These are phyloP conservation scores for Flaveria linearis DNA, from an alignment of 129 eudicot species.

Conservation along the genomic window DNA sequence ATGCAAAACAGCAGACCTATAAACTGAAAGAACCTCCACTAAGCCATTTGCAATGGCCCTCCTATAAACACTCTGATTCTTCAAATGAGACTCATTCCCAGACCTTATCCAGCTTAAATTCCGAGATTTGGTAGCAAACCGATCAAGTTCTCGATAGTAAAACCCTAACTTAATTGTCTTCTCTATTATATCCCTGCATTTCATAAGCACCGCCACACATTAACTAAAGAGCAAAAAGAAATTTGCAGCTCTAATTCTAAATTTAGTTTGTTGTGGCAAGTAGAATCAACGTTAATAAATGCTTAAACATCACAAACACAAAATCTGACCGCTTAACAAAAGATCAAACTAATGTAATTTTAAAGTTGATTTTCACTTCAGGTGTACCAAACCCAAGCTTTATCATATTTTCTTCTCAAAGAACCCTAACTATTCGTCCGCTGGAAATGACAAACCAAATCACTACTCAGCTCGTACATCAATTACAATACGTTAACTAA, in stretches of 20 bases:
- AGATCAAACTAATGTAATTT: too few relatives aligned
- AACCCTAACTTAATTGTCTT: constrained; percentile 81
- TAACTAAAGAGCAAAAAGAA: background rate
- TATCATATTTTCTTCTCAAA: too few relatives aligned
- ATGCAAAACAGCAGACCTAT: constrained; percentile 84
- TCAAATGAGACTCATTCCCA: constrained; percentile 44
- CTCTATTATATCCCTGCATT: constrained; percentile 82
- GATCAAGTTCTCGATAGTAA: constrained; percentile 86
- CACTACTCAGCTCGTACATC: background rate
- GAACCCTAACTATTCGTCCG: too few relatives aligned
- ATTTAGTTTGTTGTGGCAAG: background rate
- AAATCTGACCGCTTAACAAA: too few relatives aligned
- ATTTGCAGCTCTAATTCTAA: constrained; percentile 2
- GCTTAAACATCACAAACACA: too few relatives aligned
- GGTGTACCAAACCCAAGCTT: too few relatives aligned
- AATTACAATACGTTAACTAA: background rate
- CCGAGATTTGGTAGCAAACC: constrained; percentile 75
- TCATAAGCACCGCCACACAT: constrained; percentile 28
- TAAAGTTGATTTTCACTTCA: too few relatives aligned
- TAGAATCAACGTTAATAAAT: background rate
- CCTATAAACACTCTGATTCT: constrained; percentile 77
- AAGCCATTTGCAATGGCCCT: constrained; percentile 94
- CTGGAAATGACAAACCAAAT: too few relatives aligned
- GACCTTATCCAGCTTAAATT: constrained; percentile 95
- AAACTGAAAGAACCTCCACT: constrained; percentile 84